A percentile compares a stretch with the other conserved stretches of the same genome.
Conservation (phyloP, 352 stramenopile species). For the Phytophthora melonis region DNA sequence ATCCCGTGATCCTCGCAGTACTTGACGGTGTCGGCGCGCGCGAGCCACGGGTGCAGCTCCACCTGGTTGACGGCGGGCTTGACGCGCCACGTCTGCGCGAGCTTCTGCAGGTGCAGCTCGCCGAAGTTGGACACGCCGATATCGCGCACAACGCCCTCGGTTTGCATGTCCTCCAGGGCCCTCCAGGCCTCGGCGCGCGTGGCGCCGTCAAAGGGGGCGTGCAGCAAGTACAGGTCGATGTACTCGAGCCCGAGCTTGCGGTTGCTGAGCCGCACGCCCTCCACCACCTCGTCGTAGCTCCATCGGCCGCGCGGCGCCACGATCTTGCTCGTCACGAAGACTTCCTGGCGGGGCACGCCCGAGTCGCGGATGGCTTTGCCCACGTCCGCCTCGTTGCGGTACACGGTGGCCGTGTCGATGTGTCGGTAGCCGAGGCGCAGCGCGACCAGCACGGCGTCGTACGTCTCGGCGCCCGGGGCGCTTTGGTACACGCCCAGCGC, state of each 20-base stretch:
- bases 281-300: constrained; percentile 77
- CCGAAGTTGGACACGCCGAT: constrained; percentile 94
- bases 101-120: constrained; percentile 63
- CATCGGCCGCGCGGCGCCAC: constrained; percentile 36
- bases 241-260: constrained; percentile 73
- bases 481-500: constrained; percentile 71
- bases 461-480: constrained; percentile 56
- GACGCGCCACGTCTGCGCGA: constrained; percentile 65
- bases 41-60: constrained; percentile 78
- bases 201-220: constrained; percentile 61
- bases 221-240: constrained; percentile 86
- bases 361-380: constrained; percentile 77
- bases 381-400: constrained; percentile 90
- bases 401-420: constrained; percentile 90
- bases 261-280: constrained; percentile 59
- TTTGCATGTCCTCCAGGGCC: constrained; percentile 62
- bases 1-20: constrained; percentile 69
- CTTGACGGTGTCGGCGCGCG: constrained; percentile 61
- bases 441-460: constrained; percentile 60
- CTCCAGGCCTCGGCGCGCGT: constrained; percentile 64
- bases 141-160: constrained; percentile 69
- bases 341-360: constrained; percentile 71
- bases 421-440: constrained; percentile 88
- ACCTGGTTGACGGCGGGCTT: constrained; percentile 86
- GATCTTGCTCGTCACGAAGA: constrained; percentile 91